These are phyloP conservation scores for Naumovozyma baii DNA, from an alignment of 805 yeast species.

Conservation along the genomic window DNA sequence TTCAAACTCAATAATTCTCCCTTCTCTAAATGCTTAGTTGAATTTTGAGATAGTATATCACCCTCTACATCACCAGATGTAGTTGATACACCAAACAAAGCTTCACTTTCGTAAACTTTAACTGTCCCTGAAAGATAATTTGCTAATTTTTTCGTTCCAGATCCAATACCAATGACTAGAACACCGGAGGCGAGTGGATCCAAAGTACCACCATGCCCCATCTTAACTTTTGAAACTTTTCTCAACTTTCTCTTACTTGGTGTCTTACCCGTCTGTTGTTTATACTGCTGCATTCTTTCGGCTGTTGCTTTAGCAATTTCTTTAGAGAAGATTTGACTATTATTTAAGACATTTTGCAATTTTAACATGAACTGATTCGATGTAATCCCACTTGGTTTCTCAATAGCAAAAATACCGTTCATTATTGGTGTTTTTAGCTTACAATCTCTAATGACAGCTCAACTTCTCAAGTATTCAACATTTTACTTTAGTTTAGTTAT, in stretches of 20 bases:
- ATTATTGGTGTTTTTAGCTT: conserved; percentile 35
- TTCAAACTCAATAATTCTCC: conserved; percentile 43
- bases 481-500: too few relatives aligned
- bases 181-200: conserved; percentile 97
- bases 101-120: conserved; percentile 75
- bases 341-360: conserved; percentile 53
- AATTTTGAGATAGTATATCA: conserved; percentile 52
- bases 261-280: conserved; percentile 33
- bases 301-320: conserved; percentile 44
- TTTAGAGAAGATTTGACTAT: conserved; percentile 45
- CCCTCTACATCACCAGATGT: conserved; percentile 95
- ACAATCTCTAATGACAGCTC: neutral
- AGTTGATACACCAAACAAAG: conserved; percentile 80
- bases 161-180: conserved; percentile 81
- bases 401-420: conserved; percentile 91
- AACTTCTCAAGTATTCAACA: too few relatives aligned
- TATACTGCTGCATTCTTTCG: conserved; percentile 35
- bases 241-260: conserved; percentile 44
- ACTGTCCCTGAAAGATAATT: conserved; percentile 62
- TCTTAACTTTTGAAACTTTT: conserved; percentile 54
- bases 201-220: conserved; percentile 97
- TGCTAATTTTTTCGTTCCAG: conserved; percentile 76
- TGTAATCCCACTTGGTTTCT: conserved; percentile 78
- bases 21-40: conserved; percentile 45
- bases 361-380: conserved; percentile 66